These are phyloP conservation scores for Calonectria pauciramosa DNA, from an alignment of 2,329 filamentous ascomycete species.

Conservation along the genomic window DNA sequence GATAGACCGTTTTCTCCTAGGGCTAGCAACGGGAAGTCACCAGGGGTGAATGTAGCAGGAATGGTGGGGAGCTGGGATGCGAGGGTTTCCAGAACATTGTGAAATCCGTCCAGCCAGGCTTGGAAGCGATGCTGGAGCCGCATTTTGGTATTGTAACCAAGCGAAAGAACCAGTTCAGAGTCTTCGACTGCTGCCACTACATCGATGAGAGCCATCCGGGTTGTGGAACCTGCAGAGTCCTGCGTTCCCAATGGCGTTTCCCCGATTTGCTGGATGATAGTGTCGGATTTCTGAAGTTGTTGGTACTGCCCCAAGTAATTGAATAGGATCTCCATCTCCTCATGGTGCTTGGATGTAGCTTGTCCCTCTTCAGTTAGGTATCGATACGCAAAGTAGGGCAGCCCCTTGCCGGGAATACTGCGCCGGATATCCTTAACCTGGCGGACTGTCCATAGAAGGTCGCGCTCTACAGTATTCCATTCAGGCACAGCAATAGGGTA, in stretches of 20 bases:
- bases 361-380: slow-evolving; percentile 37
- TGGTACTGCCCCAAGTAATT: slow-evolving; percentile 42
- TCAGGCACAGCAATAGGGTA: slow-evolving; percentile 37
- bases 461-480: background rate
- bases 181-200: background rate
- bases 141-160: background rate
- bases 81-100: background rate
- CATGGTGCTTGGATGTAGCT: slow-evolving; percentile 46
- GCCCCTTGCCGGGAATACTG: slow-evolving; percentile 33
- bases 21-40: background rate
- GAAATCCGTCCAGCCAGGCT: background rate
- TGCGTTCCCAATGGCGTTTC: background rate
- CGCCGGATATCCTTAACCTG: slow-evolving; percentile 39
- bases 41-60: background rate
- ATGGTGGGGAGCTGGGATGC: background rate
- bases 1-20: background rate
- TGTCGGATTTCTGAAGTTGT: slow-evolving; percentile 32
- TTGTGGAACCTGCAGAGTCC: background rate
- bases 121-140: background rate
- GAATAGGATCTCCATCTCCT: slow-evolving; percentile 46
- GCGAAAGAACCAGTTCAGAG: background rate
- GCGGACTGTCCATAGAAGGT: slow-evolving; percentile 12
- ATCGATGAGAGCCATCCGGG: background rate
- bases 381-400: slow-evolving; percentile 35
- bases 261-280: background rate